These are phyloP conservation scores for Acorus calamus DNA, from an alignment of 106 monocot species.

Conservation along the genomic window DNA sequence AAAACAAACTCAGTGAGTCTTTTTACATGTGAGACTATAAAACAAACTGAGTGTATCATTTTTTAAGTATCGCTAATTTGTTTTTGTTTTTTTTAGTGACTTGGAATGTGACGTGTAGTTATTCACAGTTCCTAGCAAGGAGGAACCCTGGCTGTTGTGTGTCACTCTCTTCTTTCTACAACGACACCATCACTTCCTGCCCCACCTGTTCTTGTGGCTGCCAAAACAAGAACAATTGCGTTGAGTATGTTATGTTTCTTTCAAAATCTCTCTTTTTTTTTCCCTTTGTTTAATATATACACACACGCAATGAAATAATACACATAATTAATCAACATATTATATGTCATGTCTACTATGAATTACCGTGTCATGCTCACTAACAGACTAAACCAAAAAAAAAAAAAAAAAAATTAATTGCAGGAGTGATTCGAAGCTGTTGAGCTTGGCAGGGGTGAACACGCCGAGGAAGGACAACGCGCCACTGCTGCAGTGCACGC, in stretches of 20 bases:
- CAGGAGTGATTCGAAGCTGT: constrained; percentile 43
- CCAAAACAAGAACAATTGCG: constrained; percentile 46
- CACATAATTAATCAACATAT: too few relatives aligned
- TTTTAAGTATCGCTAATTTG: not conserved
- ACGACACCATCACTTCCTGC: constrained; percentile 58
- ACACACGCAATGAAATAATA: too few relatives aligned
- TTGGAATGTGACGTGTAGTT: constrained; percentile 75
- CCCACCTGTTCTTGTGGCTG: constrained; percentile 67
- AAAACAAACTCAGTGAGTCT: constrained; percentile 51
- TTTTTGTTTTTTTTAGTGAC: constrained; percentile 39
- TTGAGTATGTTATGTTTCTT: constrained; percentile 25
- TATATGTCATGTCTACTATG: too few relatives aligned
- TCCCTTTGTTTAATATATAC: not conserved
- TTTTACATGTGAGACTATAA: not conserved
- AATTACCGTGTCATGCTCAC: too few relatives aligned
- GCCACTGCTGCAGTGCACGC: constrained; percentile 66
- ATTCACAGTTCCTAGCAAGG: constrained; percentile 52
- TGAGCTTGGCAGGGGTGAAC: constrained; percentile 35
- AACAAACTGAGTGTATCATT: too few relatives aligned
- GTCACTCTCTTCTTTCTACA: constrained; percentile 75
- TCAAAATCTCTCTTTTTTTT: not conserved
- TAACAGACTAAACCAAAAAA: not conserved
- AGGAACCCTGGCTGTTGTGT: constrained; percentile 69
- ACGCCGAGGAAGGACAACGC: constrained; percentile 43
- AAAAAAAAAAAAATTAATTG: not conserved